phyloP scores from a whole-genome alignment of 2,329 filamentous ascomycete genomes.

The Paracoccidioides lutzii region DNA sequence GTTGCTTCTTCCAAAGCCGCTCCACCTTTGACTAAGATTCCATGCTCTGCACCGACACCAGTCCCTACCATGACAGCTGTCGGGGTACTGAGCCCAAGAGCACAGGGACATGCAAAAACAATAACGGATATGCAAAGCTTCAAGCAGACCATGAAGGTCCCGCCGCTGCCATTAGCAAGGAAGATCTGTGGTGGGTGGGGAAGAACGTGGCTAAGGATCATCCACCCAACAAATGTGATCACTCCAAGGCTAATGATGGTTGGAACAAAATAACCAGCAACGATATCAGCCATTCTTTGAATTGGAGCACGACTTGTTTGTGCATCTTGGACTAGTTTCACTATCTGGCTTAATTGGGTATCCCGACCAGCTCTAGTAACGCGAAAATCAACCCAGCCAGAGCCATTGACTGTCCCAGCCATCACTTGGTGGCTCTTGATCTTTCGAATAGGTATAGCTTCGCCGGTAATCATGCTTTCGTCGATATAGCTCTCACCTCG shows the following conservation, averaged over 20 bases:
- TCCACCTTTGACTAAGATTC: conserved; percentile 95
- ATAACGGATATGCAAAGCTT: conserved; percentile 98
- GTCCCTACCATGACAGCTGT: conserved; percentile 99
- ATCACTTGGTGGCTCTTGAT: conserved; percentile 66
- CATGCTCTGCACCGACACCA: conserved; percentile 88
- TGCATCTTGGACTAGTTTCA: conserved; percentile 94
- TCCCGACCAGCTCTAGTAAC: conserved; percentile 88
- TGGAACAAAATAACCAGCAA: conserved; percentile 91
- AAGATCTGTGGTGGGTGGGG: conserved; percentile 81
- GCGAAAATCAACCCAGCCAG: conserved; percentile 79
- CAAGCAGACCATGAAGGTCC: conserved; percentile 89
- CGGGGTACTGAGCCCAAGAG: conserved; percentile 86
- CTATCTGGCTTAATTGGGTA: conserved; percentile 94
- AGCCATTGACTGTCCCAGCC: conserved; percentile 89
- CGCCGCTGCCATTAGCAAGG: conserved; percentile 63
- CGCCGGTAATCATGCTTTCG: conserved; percentile 97
- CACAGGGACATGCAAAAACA: conserved; percentile 94
- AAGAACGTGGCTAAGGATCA: conserved; percentile 81
- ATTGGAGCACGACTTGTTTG: conserved; percentile 92
- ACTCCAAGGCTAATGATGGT: conserved; percentile 74
- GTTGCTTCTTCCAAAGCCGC: conserved; percentile 69
- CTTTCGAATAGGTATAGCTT: conserved; percentile 91
- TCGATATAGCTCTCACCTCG: conserved; percentile 88
- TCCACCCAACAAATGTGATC: conserved; percentile 79
- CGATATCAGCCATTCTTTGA: conserved; percentile 76